phyloP scores from a whole-genome alignment of 352 stramenopile species.

The Phytophthora cryptogea region DNA sequence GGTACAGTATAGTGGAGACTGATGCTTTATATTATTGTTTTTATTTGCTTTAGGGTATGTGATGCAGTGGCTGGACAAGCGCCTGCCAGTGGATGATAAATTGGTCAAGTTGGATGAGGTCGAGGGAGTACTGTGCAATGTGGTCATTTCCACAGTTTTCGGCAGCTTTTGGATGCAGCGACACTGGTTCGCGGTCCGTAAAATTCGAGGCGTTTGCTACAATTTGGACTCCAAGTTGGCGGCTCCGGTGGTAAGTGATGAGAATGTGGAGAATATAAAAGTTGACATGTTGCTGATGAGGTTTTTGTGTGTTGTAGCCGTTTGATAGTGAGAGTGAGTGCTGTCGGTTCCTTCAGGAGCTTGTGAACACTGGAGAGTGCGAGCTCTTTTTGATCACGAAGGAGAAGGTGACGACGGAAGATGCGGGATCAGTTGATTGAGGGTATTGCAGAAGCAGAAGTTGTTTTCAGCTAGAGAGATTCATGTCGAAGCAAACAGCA shows the following conservation, averaged over 20 bases:
- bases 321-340: slow-evolving; percentile 57
- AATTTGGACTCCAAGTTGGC: slow-evolving; percentile 82
- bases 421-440: neutral
- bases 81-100: slow-evolving; percentile 42
- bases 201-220: slow-evolving; percentile 65
- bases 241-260: slow-evolving; percentile 43
- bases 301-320: slow-evolving; percentile 26
- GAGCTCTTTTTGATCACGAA: slow-evolving; percentile 66
- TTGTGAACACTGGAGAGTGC: slow-evolving; percentile 71
- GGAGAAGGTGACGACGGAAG: slow-evolving; percentile 1
- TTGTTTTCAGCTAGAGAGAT: slow-evolving; percentile 1
- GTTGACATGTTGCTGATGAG: slow-evolving; percentile 3
- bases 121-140: slow-evolving; percentile 72
- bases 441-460: neutral
- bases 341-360: slow-evolving; percentile 63
- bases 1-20: slow-evolving; percentile 1
- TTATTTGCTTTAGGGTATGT: slow-evolving; percentile 41
- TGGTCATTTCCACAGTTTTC: slow-evolving; percentile 51
- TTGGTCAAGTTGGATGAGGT: slow-evolving; percentile 49
- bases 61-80: slow-evolving; percentile 78
- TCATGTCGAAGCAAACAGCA: neutral
- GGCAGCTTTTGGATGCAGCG: slow-evolving; percentile 62
- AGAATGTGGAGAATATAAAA: neutral
- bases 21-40: slow-evolving; percentile 1
- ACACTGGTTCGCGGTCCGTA: slow-evolving; percentile 83